Percentiles rank a stretch among this genome's conserved stretches.
These are phyloP conservation scores for Trichaptum fuscoviolaceum DNA, from an alignment of 768 basidiomycete genomes.

Conservation along the genomic window DNA sequence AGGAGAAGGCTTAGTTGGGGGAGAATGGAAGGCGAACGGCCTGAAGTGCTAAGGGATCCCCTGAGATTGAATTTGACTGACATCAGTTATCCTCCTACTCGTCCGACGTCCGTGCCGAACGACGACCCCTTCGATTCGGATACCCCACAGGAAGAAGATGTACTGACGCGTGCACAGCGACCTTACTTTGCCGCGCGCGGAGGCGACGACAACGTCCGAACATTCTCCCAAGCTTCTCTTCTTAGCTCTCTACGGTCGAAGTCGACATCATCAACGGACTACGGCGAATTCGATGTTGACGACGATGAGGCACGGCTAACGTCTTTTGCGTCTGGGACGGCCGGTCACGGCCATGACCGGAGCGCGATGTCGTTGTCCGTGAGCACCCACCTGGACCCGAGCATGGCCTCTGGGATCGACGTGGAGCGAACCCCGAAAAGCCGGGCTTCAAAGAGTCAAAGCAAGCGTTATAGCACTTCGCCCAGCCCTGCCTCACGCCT, in stretches of 20 bases:
- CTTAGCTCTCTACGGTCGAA: constrained; percentile 33
- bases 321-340: neutral
- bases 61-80: constrained; percentile 30
- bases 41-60: constrained; percentile 43
- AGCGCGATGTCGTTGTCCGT: neutral
- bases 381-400: constrained; percentile 37
- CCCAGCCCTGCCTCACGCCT: constrained; percentile 58
- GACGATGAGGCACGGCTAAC: constrained; percentile 58
- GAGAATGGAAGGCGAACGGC: constrained; percentile 32
- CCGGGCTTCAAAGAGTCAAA: constrained; percentile 34
- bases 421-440: constrained; percentile 47
- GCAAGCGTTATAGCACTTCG: constrained; percentile 46
- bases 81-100: constrained; percentile 18
- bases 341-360: constrained; percentile 3
- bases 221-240: constrained; percentile 42
- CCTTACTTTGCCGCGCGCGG: constrained; percentile 20
- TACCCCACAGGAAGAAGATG: constrained; percentile 16
- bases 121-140: constrained; percentile 5
- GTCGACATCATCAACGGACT: constrained; percentile 19
- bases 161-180: neutral
- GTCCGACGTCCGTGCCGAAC: constrained; percentile 19
- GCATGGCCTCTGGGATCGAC: constrained; percentile 22
- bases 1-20: constrained; percentile 61
- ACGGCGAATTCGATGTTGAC: constrained; percentile 32
- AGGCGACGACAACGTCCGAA: constrained; percentile 38